Evolutionary conservation across 2,329 filamentous ascomycete species (phyloP).

Genomic region (Microsporum canis): DNA sequence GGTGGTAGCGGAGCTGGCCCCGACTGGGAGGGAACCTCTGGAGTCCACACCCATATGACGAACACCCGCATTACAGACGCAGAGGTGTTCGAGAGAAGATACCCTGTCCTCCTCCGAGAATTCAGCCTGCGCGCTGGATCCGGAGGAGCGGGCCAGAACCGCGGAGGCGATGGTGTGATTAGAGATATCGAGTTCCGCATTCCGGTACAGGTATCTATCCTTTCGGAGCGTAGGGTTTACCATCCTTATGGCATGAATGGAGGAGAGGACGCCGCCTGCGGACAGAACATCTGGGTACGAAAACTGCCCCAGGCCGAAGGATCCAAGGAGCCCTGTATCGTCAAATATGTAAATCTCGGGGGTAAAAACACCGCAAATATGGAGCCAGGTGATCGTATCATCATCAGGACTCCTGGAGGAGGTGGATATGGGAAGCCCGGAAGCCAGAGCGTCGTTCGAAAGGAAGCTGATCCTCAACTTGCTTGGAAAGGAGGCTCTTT

Average conservation of each 20-base stretch:
- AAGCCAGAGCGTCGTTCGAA: slow-evolving; percentile 41
- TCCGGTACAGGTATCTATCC: slow-evolving; percentile 63
- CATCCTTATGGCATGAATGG: slow-evolving; percentile 69
- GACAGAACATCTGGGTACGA: slow-evolving; percentile 73
- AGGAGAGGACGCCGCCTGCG: slow-evolving; percentile 63
- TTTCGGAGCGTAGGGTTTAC: slow-evolving; percentile 61
- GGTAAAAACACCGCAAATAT: slow-evolving; percentile 25
- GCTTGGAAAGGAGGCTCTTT: slow-evolving; percentile 52
- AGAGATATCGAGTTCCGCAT: slow-evolving; percentile 73
- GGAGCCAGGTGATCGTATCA: slow-evolving; percentile 29
- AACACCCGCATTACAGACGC: slow-evolving; percentile 75
- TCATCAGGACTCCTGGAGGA: slow-evolving; percentile 30
- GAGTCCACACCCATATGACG: slow-evolving; percentile 77
- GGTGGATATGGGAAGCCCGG: slow-evolving; percentile 35
- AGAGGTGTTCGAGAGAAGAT: slow-evolving; percentile 66
- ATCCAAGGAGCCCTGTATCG: slow-evolving; percentile 19
- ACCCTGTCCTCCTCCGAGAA: slow-evolving; percentile 60
- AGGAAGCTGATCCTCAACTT: slow-evolving; percentile 46
- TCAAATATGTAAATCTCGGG: slow-evolving; percentile 21
- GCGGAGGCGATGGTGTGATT: slow-evolving; percentile 65
- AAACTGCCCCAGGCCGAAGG: slow-evolving; percentile 44
- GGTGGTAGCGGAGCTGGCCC: slow-evolving; percentile 65
- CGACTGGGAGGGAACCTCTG: slow-evolving; percentile 60
- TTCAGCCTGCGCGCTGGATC: slow-evolving; percentile 55
- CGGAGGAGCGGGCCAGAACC: slow-evolving; percentile 53